A percentile compares a stretch with the other conserved stretches of the same genome.
Evolutionary conservation across 2,329 filamentous ascomycete genomes (phyloP).

Genomic region (Phyllosticta citribraziliensis): DNA sequence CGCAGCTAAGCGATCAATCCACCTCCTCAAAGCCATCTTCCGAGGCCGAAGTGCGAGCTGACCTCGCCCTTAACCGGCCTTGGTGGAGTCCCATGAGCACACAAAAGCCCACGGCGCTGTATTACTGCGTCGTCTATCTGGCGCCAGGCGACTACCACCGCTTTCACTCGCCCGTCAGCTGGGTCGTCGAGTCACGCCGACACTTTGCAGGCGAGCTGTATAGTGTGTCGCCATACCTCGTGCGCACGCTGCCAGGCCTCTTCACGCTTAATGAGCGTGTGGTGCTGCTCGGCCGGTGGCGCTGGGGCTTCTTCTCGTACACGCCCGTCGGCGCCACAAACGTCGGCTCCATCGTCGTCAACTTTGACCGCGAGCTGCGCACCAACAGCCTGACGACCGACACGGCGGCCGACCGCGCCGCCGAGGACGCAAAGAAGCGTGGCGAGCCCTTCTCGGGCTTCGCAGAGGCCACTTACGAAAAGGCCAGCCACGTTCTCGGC

Average conservation of each 20-base stretch:
- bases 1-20: conserved; percentile 62
- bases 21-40: conserved; percentile 57
- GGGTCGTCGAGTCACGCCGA: conserved; percentile 90
- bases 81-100: conserved; percentile 37
- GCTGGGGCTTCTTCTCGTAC: conserved; percentile 94
- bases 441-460: conserved; percentile 86
- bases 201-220: conserved; percentile 96
- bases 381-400: conserved; percentile 90
- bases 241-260: conserved; percentile 81
- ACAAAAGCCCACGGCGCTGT: conserved; percentile 55
- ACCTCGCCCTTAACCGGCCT: conserved; percentile 59
- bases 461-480: conserved; percentile 78
- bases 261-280: conserved; percentile 97
- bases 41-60: conserved; percentile 72
- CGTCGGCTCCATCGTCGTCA: conserved; percentile 91
- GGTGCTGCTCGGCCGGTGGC: conserved; percentile 86
- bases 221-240: conserved; percentile 89
- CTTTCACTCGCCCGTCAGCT: conserved; percentile 90
- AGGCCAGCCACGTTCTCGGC: conserved; percentile 64
- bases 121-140: conserved; percentile 92
- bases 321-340: conserved; percentile 95
- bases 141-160: conserved; percentile 97
- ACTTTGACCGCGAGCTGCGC: conserved; percentile 89
- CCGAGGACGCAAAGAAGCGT: conserved; percentile 62
- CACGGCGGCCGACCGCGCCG: conserved; percentile 78